Base-by-base conservation (phyloP, 1,139 yeast species). In the Entelexis sorbosivorans region DNA sequence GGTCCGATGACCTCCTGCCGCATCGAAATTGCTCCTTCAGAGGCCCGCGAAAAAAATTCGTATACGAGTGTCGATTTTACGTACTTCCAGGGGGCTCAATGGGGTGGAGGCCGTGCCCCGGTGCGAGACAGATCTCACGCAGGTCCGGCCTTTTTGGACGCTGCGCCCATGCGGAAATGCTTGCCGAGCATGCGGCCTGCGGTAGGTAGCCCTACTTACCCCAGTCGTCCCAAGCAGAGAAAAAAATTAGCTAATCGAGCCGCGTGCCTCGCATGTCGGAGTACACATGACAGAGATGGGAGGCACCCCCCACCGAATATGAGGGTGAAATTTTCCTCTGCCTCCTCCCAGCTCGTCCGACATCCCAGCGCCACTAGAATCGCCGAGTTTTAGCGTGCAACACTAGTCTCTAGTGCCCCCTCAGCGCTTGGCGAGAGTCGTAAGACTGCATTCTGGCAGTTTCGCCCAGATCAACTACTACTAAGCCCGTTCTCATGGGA, bases 381-480 rank as follows among this genome's bases (percentile, higher is more conserved):
- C 45, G 36, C 36, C 45, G 34, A 42, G 36, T 22, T 31, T 32
- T 22, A 36, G 45, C 36, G 45, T 22, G 36, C 29, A 6, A 31
- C 36, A 42, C 45, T 42, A 42, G 45, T 42, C 29, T 32, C 45
- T 42, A 42, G 45, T 42, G 45, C 45, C 28, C 40, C 29, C 29
- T 10, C 35, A 42, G 53, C 55, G 39, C 50, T 32, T 46, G 38
- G 56, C 54, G 56, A 48, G 45, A 49, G 55, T 52, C 44, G 39
- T 47, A 29, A 44, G 28, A 33, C 45, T 31, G 45, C 45, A 42
- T 31, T 42, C 32, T 42, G 20, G 45, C 36, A 31, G 28, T 20
- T 42, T 31, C n/a, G 45, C 45, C 45, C 29, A 16, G 45, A 42
- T 20, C 38, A 19, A 14, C 17, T 9, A 20, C 40, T 22, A 10